A percentile compares a stretch with the other conserved stretches of the same genome.
phyloP scores from a whole-genome alignment of 2,329 filamentous ascomycete genomes.

The Penicillium oxalicum region DNA sequence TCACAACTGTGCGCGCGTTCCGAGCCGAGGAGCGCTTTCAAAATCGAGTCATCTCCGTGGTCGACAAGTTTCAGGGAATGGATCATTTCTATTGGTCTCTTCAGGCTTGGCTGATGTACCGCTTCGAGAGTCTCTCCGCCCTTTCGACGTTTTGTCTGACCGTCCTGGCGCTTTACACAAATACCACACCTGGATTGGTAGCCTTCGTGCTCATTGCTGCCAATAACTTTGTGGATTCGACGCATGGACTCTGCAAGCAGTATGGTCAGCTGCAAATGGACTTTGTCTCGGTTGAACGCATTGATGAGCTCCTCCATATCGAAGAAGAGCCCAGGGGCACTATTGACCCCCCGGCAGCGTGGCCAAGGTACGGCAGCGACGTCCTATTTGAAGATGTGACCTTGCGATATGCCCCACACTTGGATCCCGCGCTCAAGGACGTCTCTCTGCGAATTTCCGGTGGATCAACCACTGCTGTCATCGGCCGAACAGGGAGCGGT shows the following conservation, averaged over 20 bases:
- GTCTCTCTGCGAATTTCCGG: slow-evolving; percentile 69
- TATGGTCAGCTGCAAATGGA: slow-evolving; percentile 88
- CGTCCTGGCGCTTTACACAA: slow-evolving; percentile 65
- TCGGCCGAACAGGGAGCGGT: slow-evolving; percentile 72
- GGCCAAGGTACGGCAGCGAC: slow-evolving; percentile 67
- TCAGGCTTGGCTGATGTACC: slow-evolving; percentile 76
- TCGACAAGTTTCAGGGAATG: slow-evolving; percentile 87
- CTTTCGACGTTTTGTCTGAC: slow-evolving; percentile 68
- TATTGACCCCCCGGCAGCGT: slow-evolving; percentile 64
- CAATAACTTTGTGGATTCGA: slow-evolving; percentile 57
- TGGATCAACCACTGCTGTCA: slow-evolving; percentile 70
- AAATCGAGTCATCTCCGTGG: slow-evolving; percentile 68
- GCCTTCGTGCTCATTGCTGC: slow-evolving; percentile 77
- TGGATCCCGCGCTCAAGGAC: slow-evolving; percentile 65
- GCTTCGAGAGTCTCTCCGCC: slow-evolving; percentile 68
- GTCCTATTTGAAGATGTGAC: slow-evolving; percentile 73
- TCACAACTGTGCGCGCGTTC: slow-evolving; percentile 82
- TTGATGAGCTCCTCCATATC: slow-evolving; percentile 73
- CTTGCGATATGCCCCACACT: slow-evolving; percentile 69
- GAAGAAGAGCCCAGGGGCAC: slow-evolving; percentile 67
- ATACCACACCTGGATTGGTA: slow-evolving; percentile 70
- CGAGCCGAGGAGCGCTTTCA: slow-evolving; percentile 74
- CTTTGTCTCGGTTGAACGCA: slow-evolving; percentile 82
- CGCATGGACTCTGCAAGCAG: slow-evolving; percentile 66
- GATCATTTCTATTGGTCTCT: slow-evolving; percentile 94